A percentile compares a stretch with the other conserved stretches of the same genome.
Conservation (phyloP, 2,329 filamentous ascomycete species). For the Xylaria sp. region DNA sequence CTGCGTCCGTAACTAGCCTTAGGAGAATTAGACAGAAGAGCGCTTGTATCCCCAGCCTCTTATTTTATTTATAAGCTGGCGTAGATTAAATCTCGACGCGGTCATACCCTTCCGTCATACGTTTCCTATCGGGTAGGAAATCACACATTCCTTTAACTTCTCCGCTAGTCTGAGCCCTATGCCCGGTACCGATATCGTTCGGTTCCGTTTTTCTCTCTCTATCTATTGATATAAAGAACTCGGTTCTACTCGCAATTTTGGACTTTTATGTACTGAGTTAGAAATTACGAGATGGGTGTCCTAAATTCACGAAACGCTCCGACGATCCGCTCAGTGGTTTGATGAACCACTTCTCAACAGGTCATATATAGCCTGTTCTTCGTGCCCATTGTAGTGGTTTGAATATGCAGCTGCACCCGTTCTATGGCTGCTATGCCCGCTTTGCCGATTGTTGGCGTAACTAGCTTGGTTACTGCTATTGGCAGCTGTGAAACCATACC, state of each 20-base stretch:
- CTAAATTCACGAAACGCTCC: background rate
- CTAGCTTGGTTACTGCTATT: constrained; percentile 41
- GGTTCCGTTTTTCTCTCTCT: too few relatives aligned
- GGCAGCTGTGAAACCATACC: constrained; percentile 50
- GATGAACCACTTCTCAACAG: constrained; percentile 42
- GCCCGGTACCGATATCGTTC: too few relatives aligned
- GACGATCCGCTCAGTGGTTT: constrained; percentile 35
- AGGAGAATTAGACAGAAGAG: background rate
- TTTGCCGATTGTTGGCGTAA: constrained; percentile 43
- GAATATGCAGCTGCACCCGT: constrained; percentile 40
- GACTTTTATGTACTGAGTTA: too few relatives aligned
- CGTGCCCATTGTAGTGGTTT: constrained; percentile 40
- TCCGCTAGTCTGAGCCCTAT: too few relatives aligned
- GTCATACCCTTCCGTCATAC: too few relatives aligned
- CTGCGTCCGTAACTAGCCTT: background rate
- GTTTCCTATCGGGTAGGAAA: too few relatives aligned
- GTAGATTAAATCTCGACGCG: too few relatives aligned
- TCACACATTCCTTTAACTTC: too few relatives aligned
- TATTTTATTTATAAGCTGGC: too few relatives aligned
- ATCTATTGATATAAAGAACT: too few relatives aligned
- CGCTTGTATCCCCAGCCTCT: background rate
- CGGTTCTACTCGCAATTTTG: too few relatives aligned
- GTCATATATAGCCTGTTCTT: constrained; percentile 48
- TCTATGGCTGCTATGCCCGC: constrained; percentile 42
- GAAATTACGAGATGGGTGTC: too few relatives aligned